phyloP scores from a whole-genome alignment of 179 eudicot genomes.

The Silene vulgaris region DNA sequence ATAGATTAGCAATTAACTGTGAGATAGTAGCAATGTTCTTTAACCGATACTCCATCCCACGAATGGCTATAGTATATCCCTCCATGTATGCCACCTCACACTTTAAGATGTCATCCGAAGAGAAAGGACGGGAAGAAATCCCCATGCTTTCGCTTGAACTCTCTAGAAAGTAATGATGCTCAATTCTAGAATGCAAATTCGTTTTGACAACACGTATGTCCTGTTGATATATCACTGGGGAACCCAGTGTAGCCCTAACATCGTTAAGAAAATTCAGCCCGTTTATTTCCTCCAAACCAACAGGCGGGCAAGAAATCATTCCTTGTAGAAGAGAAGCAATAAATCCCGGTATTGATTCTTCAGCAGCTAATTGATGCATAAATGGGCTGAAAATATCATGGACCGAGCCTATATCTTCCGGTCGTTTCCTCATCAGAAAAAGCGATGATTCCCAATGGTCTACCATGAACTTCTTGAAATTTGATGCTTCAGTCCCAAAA shows the following conservation, averaged over 20 bases:
- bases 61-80: slow-evolving; percentile 70
- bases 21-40: slow-evolving; percentile 49
- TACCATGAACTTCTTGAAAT: slow-evolving; percentile 43
- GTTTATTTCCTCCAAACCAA: slow-evolving; percentile 61
- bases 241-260: slow-evolving; percentile 43
- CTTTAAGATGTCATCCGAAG: slow-evolving; percentile 44
- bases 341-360: slow-evolving; percentile 34
- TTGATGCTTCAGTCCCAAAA: slow-evolving; percentile 34
- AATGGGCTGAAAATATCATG: slow-evolving; percentile 43
- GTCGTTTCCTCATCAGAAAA: slow-evolving; percentile 34
- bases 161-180: slow-evolving; percentile 56
- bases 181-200: slow-evolving; percentile 29
- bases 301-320: slow-evolving; percentile 60
- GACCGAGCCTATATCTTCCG: slow-evolving; percentile 22
- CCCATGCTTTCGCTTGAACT: slow-evolving; percentile 21
- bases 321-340: slow-evolving; percentile 43
- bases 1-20: slow-evolving; percentile 50
- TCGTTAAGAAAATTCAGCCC: slow-evolving; percentile 48
- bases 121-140: slow-evolving; percentile 26
- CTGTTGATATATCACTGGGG: slow-evolving; percentile 61
- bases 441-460: slow-evolving; percentile 71
- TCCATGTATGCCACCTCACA: slow-evolving; percentile 62
- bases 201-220: slow-evolving; percentile 76
- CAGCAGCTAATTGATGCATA: slow-evolving; percentile 30
- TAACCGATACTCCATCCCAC: slow-evolving; percentile 75